A percentile compares a stretch with the other conserved stretches of the same genome.
These are phyloP conservation scores for Rhynchosporium secalis DNA, from an alignment of 2,329 filamentous ascomycete genomes.

Conservation along the genomic window DNA sequence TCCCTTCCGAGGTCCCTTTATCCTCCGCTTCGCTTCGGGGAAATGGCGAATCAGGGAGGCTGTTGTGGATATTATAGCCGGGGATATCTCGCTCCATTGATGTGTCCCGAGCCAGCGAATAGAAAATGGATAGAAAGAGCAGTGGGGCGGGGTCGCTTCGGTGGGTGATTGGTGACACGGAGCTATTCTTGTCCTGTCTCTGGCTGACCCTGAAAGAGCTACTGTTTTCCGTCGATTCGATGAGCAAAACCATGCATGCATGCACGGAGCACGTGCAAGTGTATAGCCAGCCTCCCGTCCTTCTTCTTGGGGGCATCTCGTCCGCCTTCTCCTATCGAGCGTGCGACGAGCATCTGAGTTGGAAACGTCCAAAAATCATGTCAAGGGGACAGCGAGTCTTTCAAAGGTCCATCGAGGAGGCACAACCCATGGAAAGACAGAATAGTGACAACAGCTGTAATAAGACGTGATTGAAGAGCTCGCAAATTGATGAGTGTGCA, in stretches of 20 bases:
- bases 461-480: no score
- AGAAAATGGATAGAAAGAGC: neutral
- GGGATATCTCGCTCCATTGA: slow-evolving; percentile 3
- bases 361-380: no score
- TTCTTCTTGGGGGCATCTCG: neutral
- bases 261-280: slow-evolving; percentile 5
- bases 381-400: neutral
- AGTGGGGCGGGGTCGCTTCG: neutral
- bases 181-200: neutral
- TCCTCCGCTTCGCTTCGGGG: neutral
- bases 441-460: no score
- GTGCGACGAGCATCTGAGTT: no score
- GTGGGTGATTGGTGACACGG: neutral
- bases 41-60: neutral
- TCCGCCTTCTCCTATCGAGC: neutral
- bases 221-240: neutral
- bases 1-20: slow-evolving; percentile 1
- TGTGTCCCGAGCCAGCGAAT: neutral
- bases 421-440: no score
- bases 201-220: no score
- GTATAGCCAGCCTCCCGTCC: neutral
- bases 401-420: neutral
- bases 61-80: neutral
- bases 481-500: no score
- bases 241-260: slow-evolving; percentile 4